Evolutionary conservation across 2,329 filamentous ascomycete species (phyloP), one percentile per base, ranked within the genome.

Genomic region (Fusarium pilosicola): DNA sequence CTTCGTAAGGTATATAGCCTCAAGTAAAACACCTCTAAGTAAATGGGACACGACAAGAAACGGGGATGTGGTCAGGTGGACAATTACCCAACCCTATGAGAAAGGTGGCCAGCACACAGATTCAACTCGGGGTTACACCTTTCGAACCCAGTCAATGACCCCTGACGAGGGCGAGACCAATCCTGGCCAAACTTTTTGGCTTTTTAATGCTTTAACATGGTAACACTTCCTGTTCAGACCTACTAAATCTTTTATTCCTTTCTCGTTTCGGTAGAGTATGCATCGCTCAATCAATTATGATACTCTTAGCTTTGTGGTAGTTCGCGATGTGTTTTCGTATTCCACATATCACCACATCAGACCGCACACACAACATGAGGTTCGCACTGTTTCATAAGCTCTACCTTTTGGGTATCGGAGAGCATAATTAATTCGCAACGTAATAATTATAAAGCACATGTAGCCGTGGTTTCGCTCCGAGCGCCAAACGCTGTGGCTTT

Each of bases 241-340:
- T 3, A 32, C 5, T 5, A n/a, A 32, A 24, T 3, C 3, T 7
- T n/a, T 5, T n/a, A 11, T 22, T 22, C 4, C 0, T 30, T n/a
- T 18, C 10, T 48, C 4, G 5, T 7, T 22, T 4, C 18, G 45
- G 22, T 8, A 28, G 20, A 28, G 0, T 12, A 2, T 7, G 13
- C 20, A 22, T 11, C 26, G 9, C 6, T 7, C 0, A 5, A 3
- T 22, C 0, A 28, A 15, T 5, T 10, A 28, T 46, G 0, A 3
- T 34, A 7, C 32, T 34, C 32, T 34, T 34, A 7, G 14, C 32
- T 34, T 34, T 34, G 32, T 14, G 15, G 11, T 14, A 24, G 15
- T 32, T 51, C 0, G 15, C 3, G 7, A 18, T 30, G 12, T 32
- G 28, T 32, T 7, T 18, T 51, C 5, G 32, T 10, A 1, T 32